A percentile compares a stretch with the other conserved stretches of the same genome.
These are phyloP conservation scores for Trichoderma atroviride DNA, from an alignment of 2,329 filamentous ascomycete genomes.

Conservation along the genomic window DNA sequence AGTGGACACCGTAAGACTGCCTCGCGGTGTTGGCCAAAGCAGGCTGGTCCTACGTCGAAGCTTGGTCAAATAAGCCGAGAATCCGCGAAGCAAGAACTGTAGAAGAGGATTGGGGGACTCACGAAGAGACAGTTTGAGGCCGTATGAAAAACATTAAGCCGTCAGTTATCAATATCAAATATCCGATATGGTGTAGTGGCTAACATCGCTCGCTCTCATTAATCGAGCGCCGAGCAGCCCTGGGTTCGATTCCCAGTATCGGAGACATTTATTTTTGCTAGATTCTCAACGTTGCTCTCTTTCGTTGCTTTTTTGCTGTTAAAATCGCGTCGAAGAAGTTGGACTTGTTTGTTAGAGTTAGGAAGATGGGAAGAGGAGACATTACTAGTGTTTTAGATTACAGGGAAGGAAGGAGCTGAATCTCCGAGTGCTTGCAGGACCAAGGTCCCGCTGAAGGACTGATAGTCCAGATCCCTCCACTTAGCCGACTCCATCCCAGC, in stretches of 20 bases:
- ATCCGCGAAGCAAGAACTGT: background rate
- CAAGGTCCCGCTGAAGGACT: background rate
- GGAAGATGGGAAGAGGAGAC: background rate
- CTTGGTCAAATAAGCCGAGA: background rate
- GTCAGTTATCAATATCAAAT: background rate
- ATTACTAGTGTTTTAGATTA: too few relatives aligned
- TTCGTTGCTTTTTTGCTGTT: background rate
- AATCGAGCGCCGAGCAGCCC: slow-evolving; percentile 37
- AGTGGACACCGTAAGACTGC: background rate
- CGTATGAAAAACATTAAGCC: background rate
- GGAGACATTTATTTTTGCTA: slow-evolving; percentile 27
- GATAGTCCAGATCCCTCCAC: background rate
- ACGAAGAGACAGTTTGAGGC: background rate
- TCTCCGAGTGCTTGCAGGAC: background rate
- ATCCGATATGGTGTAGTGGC: slow-evolving; percentile 44
- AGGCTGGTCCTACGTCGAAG: background rate
- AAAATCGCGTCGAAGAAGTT: background rate
- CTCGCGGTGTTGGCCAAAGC: background rate
- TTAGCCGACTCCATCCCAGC: background rate
- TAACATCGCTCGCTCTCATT: slow-evolving; percentile 40
- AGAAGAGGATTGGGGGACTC: background rate
- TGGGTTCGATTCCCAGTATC: slow-evolving; percentile 43
- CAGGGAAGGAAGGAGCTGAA: background rate
- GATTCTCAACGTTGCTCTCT: too few relatives aligned
- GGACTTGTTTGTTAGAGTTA: background rate